Evolutionary conservation across 1,284 basidiomycete species (phyloP), one percentile per base, ranked within the genome.

Genomic region (Pseudozyma sp.): DNA sequence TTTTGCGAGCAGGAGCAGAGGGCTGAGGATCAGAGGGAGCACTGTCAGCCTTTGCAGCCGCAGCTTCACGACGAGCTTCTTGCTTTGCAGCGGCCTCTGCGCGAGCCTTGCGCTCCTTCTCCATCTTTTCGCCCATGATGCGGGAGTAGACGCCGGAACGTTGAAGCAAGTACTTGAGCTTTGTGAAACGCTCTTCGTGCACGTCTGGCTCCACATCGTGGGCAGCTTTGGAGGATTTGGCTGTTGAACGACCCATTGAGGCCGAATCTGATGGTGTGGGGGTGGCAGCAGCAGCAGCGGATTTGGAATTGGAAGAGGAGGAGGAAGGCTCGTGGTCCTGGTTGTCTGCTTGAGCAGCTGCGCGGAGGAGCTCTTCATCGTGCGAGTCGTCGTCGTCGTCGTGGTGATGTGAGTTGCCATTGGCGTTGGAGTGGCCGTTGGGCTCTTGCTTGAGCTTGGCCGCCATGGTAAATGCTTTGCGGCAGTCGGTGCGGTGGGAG

Each of bases 351-450:
- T 68, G 66, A 34, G 67, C 57, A 40, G 71, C 71, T 40, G 71
- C 66, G 31, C 63, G 62, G 17, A 74, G 59, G 31, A 69, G 71
- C 86, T 92, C 68, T 91, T 90, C 79, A 88, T 94, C 42, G 57
- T 64, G 61, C 30, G 53, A 54, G 19, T 68, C 65, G 37, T 68
- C 61, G 29, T 57, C 61, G 39, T 71, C 69, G 7, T 71, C 40
- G 42, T 63, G 59, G 16, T 60, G 56, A 10, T 42, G 10, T n/a
- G 10, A 7, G 16, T 50, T 30, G 46, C 47, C 19, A 8, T 47
- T 52, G 34, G 49, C 58, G 29, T 61, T 67, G 37, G 50, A 9
- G 19, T 68, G 44, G 44, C 56, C 42, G 19, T 56, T 54, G 61
- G 42, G 9, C 31, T 54, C 45, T 4, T 45, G 11, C 9, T 62